A percentile compares a stretch with the other conserved stretches of the same genome.
phyloP scores from a whole-genome alignment of 306 rosid species.

The Elaeagnus macrophylla region DNA sequence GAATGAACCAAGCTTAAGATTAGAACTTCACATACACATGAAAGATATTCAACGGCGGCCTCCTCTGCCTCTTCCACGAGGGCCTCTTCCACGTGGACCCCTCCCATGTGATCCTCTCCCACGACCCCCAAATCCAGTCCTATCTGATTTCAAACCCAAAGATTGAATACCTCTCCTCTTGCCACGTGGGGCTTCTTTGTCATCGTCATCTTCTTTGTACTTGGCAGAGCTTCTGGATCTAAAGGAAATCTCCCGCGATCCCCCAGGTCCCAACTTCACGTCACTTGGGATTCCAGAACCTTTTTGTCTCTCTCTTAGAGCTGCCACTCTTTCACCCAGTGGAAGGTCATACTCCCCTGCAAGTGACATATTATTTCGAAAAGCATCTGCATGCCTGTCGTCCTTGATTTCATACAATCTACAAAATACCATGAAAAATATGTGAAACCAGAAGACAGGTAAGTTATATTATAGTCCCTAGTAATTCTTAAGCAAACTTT shows the following conservation, averaged over 20 bases:
- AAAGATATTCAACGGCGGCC: constrained; percentile 18
- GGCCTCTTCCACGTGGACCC: constrained; percentile 36
- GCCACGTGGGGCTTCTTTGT: constrained; percentile 22
- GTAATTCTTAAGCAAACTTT: not conserved
- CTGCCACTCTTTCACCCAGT: constrained; percentile 69
- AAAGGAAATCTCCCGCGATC: constrained; percentile 82
- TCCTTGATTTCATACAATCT: constrained; percentile 86
- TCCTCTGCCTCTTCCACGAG: constrained; percentile 30
- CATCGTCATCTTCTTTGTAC: constrained; percentile 58
- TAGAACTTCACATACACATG: not conserved
- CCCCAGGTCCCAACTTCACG: constrained; percentile 78
- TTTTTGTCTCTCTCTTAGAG: constrained; percentile 30
- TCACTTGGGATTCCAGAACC: constrained; percentile 31
- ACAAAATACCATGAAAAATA: constrained; percentile 10
- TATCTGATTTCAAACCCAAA: constrained; percentile 41
- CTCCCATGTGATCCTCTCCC: constrained; percentile 26
- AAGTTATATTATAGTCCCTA: not conserved
- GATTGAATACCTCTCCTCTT: constrained; percentile 66
- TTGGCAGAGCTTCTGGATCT: constrained; percentile 52
- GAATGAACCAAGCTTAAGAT: too few species aligned
- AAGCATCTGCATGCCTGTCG: constrained; percentile 85
- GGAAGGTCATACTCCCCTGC: constrained; percentile 66
- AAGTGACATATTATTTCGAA: constrained; percentile 61
- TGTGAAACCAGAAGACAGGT: not conserved
- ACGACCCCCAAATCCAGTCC: constrained; percentile 30